Conservation (phyloP, 2,329 filamentous ascomycete genomes). For the Penicillium sp. region DNA sequence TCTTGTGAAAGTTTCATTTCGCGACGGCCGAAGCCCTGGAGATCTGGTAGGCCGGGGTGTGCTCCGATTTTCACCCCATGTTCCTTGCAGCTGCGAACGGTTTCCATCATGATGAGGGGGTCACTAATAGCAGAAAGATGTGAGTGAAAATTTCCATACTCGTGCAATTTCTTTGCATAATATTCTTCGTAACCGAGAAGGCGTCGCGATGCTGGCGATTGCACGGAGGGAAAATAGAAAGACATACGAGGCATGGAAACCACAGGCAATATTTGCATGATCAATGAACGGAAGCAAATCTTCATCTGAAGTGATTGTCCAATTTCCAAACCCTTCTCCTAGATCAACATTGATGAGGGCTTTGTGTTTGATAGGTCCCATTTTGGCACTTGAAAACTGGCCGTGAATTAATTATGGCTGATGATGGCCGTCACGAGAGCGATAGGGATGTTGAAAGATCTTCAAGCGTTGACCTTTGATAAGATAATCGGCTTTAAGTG, state of each 20-base stretch:
- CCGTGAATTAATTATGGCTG: too few relatives aligned
- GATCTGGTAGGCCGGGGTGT: conserved; percentile 68
- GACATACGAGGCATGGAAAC: conserved; percentile 62
- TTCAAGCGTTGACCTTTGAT: too few relatives aligned
- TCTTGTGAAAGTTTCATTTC: conserved; percentile 63
- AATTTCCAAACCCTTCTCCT: conserved; percentile 55
- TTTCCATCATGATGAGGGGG: conserved; percentile 67
- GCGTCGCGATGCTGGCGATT: too few relatives aligned
- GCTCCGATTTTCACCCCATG: conserved; percentile 63
- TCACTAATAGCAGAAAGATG: too few relatives aligned
- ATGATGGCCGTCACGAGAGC: too few relatives aligned
- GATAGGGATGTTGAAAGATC: too few relatives aligned
- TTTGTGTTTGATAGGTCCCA: conserved; percentile 56
- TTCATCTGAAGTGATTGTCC: conserved; percentile 59
- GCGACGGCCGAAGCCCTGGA: conserved; percentile 67
- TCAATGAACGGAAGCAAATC: conserved; percentile 66
- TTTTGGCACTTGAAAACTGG: too few relatives aligned
- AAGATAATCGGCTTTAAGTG: too few relatives aligned
- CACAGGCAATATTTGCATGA: conserved; percentile 66
- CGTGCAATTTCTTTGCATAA: too few relatives aligned
- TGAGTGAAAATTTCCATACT: too few relatives aligned
- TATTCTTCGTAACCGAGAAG: too few relatives aligned
- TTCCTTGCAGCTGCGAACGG: conserved; percentile 61
- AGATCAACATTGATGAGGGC: conserved; percentile 56
- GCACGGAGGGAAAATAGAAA: too few relatives aligned